Percentiles rank a stretch among this genome's conserved stretches.
These are phyloP conservation scores for Aspergillus udagawae DNA, from an alignment of 2,329 filamentous ascomycete species.

Conservation along the genomic window DNA sequence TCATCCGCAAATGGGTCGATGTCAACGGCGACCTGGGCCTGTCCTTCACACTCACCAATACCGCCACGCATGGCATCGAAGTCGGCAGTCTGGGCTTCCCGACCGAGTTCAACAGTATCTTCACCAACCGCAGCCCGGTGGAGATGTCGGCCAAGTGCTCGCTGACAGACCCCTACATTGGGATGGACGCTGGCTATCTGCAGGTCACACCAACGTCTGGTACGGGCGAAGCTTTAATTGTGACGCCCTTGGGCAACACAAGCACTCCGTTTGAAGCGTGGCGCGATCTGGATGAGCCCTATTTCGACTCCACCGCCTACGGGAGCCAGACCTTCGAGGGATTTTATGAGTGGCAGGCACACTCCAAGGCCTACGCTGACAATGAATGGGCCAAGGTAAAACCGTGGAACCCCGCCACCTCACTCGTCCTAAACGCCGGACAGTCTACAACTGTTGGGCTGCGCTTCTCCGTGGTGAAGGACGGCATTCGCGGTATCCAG, in stretches of 20 bases:
- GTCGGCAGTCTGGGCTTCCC: constrained; percentile 57
- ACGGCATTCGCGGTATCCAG: constrained; percentile 47
- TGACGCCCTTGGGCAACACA: constrained; percentile 50
- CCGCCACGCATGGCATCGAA: constrained; percentile 41
- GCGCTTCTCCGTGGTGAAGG: constrained; percentile 47
- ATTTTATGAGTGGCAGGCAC: constrained; percentile 58
- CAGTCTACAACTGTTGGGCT: constrained; percentile 49
- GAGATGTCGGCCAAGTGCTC: constrained; percentile 52
- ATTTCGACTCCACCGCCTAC: constrained; percentile 41
- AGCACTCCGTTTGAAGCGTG: constrained; percentile 50
- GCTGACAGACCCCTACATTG: constrained; percentile 58
- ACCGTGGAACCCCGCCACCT: constrained; percentile 56
- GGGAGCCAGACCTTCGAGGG: constrained; percentile 57
- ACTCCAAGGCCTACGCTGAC: constrained; percentile 53
- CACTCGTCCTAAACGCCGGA: constrained; percentile 43
- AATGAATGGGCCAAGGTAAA: constrained; percentile 50
- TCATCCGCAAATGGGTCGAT: constrained; percentile 52
- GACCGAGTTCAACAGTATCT: constrained; percentile 61
- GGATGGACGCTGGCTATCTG: constrained; percentile 55
- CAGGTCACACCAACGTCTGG: constrained; percentile 52
- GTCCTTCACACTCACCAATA: constrained; percentile 50
- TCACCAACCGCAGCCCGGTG: constrained; percentile 47
- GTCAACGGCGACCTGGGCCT: constrained; percentile 49
- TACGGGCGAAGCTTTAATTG: constrained; percentile 50
- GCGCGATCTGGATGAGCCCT: constrained; percentile 48